Evolutionary conservation across 164 flowering plant genomes (phyloP).

Genomic region (Vitis cinerea): DNA sequence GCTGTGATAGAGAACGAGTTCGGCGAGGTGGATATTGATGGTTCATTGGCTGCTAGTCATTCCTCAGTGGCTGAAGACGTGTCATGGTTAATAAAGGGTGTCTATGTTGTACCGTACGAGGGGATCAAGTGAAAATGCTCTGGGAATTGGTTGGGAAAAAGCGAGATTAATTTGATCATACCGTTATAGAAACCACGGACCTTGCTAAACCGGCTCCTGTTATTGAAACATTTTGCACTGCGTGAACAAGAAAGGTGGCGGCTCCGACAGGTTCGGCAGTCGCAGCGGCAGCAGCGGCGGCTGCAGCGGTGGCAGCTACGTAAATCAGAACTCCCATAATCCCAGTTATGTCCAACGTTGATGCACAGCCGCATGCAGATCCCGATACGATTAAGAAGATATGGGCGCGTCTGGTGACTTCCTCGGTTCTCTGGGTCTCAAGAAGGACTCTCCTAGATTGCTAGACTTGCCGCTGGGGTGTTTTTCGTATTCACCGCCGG

Average conservation of each 20-base stretch:
- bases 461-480: too few relatives aligned
- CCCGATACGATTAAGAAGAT: conserved; percentile 86
- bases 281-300: too few relatives aligned
- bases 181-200: conserved; percentile 91
- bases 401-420: too few relatives aligned
- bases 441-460: too few relatives aligned
- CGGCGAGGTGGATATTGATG: conserved; percentile 98
- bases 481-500: too few relatives aligned
- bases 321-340: conserved; percentile 78
- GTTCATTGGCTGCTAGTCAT: conserved; percentile 92
- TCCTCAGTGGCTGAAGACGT: conserved; percentile 71
- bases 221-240: too few relatives aligned
- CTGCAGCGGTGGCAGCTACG: conserved; percentile 80
- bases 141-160: conserved; percentile 69
- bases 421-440: too few relatives aligned
- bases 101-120: conserved; percentile 91
- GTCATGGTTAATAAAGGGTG: conserved; percentile 97
- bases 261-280: too few relatives aligned
- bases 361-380: conserved; percentile 93
- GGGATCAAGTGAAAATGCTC: conserved; percentile 91
- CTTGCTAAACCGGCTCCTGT: too few relatives aligned
- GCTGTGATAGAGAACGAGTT: conserved; percentile 99
- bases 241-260: too few relatives aligned
- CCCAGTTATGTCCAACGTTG: conserved; percentile 97
- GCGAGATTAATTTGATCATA: conserved; percentile 86